Evolutionary conservation across 2,329 filamentous ascomycete species (phyloP).

Genomic region (Ilyonectria sp.): DNA sequence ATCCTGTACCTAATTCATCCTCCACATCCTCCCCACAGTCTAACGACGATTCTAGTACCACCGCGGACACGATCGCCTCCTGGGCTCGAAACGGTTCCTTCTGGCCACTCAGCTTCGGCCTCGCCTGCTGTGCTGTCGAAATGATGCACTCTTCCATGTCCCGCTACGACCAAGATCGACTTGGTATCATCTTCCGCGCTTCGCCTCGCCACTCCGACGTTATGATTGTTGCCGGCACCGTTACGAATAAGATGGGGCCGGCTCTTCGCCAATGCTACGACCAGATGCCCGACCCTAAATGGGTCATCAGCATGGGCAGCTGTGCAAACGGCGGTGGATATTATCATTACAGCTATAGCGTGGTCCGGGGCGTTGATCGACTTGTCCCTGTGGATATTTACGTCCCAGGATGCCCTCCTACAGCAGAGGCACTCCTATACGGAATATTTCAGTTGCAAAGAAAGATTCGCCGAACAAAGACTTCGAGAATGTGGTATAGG

Average conservation of each 20-base stretch:
- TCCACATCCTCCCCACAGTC: neutral
- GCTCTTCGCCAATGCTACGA: neutral
- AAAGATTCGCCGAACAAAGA: constrained; percentile 3
- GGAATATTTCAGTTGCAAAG: constrained; percentile 1
- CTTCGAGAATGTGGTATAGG: neutral
- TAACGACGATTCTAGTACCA: neutral
- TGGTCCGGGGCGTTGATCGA: neutral
- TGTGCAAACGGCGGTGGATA: neutral
- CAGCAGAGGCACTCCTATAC: neutral
- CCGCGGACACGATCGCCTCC: neutral
- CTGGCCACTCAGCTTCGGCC: neutral
- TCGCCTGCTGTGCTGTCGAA: neutral
- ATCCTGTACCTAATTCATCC: neutral
- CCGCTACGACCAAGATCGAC: constrained; percentile 4
- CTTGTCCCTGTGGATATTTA: constrained; percentile 3
- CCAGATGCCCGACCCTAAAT: constrained; percentile 2
- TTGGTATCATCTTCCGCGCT: constrained; percentile 4
- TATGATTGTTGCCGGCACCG: constrained; percentile 3
- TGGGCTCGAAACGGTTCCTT: constrained; percentile 1
- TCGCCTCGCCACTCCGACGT: constrained; percentile 1
- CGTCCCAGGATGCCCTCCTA: neutral
- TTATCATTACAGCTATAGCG: constrained; percentile 5
- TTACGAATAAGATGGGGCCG: constrained; percentile 1
- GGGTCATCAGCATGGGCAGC: constrained; percentile 5
- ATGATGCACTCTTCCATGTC: constrained; percentile 5